phyloP scores from a whole-genome alignment of 2,329 filamentous ascomycete genomes.

The Samsoniella hepiali region DNA sequence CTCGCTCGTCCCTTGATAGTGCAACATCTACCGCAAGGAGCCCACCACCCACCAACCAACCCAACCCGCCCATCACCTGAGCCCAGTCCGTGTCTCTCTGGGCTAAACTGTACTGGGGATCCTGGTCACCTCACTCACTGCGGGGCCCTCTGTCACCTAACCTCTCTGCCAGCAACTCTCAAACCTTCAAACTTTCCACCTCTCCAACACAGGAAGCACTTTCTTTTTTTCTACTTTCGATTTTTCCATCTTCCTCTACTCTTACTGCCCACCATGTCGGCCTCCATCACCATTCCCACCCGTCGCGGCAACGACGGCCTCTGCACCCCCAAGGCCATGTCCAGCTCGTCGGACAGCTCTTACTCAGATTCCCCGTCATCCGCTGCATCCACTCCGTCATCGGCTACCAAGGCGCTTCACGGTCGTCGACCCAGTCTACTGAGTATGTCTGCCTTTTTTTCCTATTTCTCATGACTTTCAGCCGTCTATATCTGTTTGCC shows the following conservation, averaged over 20 bases:
- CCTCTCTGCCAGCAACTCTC: conserved; percentile 10
- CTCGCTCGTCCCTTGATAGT: neutral
- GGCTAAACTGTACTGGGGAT: neutral
- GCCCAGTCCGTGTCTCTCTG: conserved; percentile 5
- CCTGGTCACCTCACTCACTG: conserved; percentile 9
- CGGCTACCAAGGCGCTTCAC: conserved; percentile 49
- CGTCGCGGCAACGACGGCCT: conserved; percentile 35
- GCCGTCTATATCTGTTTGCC: neutral
- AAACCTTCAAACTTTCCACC: conserved; percentile 18
- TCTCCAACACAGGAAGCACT: neutral
- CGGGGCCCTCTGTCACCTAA: conserved; percentile 6
- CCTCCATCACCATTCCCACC: conserved; percentile 66
- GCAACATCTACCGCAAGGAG: neutral
- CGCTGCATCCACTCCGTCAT: conserved; percentile 55
- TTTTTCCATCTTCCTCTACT: neutral
- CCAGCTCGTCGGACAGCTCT: conserved; percentile 44
- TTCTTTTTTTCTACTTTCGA: neutral
- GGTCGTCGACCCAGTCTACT: conserved; percentile 59
- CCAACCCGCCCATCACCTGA: conserved; percentile 9
- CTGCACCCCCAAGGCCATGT: conserved; percentile 43
- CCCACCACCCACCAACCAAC: neutral
- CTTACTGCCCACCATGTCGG: conserved; percentile 50
- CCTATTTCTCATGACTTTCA: neutral
- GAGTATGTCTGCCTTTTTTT: conserved; percentile 41
- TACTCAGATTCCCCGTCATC: conserved; percentile 46